phyloP scores from a whole-genome alignment of 192 early-diverging fungal species.

The Gigaspora rosea region DNA sequence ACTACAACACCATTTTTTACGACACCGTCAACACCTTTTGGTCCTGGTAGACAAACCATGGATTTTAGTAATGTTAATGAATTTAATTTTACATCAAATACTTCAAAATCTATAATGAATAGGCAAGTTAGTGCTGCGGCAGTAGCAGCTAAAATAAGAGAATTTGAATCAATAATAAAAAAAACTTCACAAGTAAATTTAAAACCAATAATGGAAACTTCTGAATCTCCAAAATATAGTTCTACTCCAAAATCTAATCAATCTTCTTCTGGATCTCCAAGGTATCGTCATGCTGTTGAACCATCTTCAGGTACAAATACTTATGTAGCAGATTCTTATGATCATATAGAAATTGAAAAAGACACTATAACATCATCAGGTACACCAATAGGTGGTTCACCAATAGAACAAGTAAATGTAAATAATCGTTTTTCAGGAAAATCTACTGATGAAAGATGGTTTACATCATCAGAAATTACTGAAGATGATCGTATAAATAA shows the following conservation, averaged over 20 bases:
- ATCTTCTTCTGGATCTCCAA: background rate
- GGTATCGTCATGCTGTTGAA: conserved; percentile 12
- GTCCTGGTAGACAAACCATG: conserved; percentile 6
- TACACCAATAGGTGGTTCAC: background rate
- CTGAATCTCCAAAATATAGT: background rate
- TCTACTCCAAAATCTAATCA: conserved; percentile 5
- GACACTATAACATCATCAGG: background rate
- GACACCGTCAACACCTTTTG: conserved; percentile 9
- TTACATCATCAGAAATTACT: background rate
- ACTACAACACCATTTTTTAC: conserved; percentile 3
- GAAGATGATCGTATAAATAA: background rate
- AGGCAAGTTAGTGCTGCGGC: background rate
- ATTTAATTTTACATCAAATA: background rate
- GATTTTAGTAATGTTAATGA: background rate
- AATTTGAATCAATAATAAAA: conserved; percentile 9
- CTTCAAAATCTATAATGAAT: background rate
- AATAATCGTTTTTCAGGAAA: background rate
- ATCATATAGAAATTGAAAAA: conserved; percentile 12
- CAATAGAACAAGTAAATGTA: no score
- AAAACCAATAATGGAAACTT: background rate
- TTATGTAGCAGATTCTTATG: conserved; percentile 18
- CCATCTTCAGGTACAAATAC: conserved; percentile 20
- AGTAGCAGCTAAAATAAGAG: conserved; percentile 11
- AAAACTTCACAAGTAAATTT: background rate
- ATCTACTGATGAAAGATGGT: background rate